These are phyloP conservation scores for Candida ovalis DNA, from an alignment of 805 yeast species.

Conservation along the genomic window DNA sequence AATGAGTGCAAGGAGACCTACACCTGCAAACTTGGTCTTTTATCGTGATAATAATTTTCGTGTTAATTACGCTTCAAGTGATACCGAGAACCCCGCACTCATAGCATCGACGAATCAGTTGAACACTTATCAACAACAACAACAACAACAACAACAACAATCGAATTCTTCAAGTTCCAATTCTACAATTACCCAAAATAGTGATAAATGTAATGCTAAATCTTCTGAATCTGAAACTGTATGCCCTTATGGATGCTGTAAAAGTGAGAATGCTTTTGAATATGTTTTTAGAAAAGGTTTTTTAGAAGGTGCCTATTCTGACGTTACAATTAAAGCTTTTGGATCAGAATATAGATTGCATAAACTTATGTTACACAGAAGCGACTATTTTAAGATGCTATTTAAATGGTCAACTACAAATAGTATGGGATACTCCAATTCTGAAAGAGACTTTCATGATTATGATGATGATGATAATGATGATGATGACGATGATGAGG, in stretches of 20 bases:
- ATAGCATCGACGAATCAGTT: not conserved
- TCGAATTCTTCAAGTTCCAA: not conserved
- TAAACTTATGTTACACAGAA: constrained; percentile 39
- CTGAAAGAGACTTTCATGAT: constrained; percentile 1
- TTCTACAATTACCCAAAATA: not conserved
- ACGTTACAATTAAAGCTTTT: constrained; percentile 46
- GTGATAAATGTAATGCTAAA: not conserved
- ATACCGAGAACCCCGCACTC: not conserved
- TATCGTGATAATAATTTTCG: constrained; percentile 10
- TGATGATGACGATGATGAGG: constrained; percentile 1
- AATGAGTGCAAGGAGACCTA: constrained; percentile 14
- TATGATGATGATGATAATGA: constrained; percentile 5
- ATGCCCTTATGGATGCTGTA: constrained; percentile 30
- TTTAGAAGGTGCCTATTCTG: constrained; percentile 44
- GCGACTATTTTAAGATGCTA: constrained; percentile 45
- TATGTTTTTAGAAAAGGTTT: constrained; percentile 38
- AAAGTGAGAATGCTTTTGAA: constrained; percentile 19
- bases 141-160: not conserved
- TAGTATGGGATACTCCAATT: constrained; percentile 5
- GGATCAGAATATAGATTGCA: constrained; percentile 43
- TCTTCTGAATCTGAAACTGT: not conserved
- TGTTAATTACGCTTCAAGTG: not conserved
- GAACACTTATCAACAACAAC: not conserved
- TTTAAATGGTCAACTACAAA: constrained; percentile 39
- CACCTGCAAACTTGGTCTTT: constrained; percentile 20